Conservation (phyloP, 164 flowering plant genomes). For the Stephania yunnanensis region DNA sequence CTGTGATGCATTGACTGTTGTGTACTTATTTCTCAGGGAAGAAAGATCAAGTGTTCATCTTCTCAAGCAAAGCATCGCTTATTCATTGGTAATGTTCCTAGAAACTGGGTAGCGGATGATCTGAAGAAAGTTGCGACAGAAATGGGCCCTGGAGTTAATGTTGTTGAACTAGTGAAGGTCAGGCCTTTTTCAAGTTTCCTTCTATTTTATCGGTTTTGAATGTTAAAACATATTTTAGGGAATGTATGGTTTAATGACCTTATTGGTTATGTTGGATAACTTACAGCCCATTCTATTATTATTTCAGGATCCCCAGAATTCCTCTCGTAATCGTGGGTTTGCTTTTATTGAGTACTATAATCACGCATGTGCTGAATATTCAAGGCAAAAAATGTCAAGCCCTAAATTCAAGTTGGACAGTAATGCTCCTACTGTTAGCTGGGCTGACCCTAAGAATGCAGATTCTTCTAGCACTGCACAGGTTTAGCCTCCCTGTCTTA, state of each 20-base stretch:
- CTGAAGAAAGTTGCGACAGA: constrained; percentile 48
- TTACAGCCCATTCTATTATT: not conserved
- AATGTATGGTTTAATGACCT: not conserved
- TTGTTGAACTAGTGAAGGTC: constrained; percentile 73
- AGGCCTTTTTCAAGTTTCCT: not conserved
- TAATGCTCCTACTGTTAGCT: constrained; percentile 80
- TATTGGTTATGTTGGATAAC: not conserved
- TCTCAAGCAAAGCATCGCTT: constrained; percentile 83
- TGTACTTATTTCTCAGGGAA: constrained; percentile 47
- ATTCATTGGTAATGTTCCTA: constrained; percentile 85
- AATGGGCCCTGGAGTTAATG: constrained; percentile 76
- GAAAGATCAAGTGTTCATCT: constrained; percentile 64
- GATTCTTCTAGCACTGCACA: constrained; percentile 69
- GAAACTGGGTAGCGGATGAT: constrained; percentile 68
- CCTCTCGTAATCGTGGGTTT: constrained; percentile 85
- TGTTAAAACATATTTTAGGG: not conserved
- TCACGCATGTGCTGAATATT: constrained; percentile 92
- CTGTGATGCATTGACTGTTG: not conserved
- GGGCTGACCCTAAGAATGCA: constrained; percentile 85
- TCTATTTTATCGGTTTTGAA: not conserved
- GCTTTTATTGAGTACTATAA: constrained; percentile 87
- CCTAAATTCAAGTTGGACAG: constrained; percentile 73
- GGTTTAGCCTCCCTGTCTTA: constrained; percentile 31
- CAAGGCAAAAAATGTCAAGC: constrained; percentile 71
- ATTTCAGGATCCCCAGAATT: constrained; percentile 68